Evolutionary conservation across 148 eudicot species (phyloP).

Genomic region (Vaccinium corymbosum): DNA sequence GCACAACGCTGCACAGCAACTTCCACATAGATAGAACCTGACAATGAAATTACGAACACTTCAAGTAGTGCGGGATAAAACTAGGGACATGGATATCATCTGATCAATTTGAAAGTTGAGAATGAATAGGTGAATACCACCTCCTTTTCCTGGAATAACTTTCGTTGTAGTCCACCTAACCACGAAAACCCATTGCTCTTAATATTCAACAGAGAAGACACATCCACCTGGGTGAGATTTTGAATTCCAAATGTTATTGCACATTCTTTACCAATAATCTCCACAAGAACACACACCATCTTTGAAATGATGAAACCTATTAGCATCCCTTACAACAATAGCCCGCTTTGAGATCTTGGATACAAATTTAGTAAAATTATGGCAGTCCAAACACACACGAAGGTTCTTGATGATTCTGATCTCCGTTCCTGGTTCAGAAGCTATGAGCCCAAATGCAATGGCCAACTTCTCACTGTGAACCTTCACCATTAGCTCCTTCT

Average conservation of each 20-base stretch:
- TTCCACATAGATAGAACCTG: neutral
- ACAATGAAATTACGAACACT: neutral
- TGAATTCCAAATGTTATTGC: too few species aligned
- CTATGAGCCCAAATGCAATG: slow-evolving; percentile 66
- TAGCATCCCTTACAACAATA: slow-evolving; percentile 31
- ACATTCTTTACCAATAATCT: slow-evolving; percentile 51
- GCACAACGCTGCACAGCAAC: neutral
- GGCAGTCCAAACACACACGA: slow-evolving; percentile 64
- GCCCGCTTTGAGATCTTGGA: neutral
- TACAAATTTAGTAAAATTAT: slow-evolving; percentile 5
- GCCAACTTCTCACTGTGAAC: slow-evolving; percentile 84
- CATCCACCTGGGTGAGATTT: too few species aligned
- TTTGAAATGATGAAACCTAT: slow-evolving; percentile 75
- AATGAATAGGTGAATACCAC: neutral
- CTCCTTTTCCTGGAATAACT: neutral
- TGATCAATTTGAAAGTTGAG: neutral
- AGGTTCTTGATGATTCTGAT: slow-evolving; percentile 81
- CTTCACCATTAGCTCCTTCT: slow-evolving; percentile 64
- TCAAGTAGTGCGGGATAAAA: neutral
- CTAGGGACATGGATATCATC: neutral
- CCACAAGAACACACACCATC: slow-evolving; percentile 72
- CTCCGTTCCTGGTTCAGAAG: slow-evolving; percentile 56
- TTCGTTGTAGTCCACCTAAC: neutral
- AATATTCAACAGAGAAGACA: too few species aligned
- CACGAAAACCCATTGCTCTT: neutral